These are phyloP conservation scores for Collybia sp. DNA, from an alignment of 768 basidiomycete genomes.

Conservation along the genomic window DNA sequence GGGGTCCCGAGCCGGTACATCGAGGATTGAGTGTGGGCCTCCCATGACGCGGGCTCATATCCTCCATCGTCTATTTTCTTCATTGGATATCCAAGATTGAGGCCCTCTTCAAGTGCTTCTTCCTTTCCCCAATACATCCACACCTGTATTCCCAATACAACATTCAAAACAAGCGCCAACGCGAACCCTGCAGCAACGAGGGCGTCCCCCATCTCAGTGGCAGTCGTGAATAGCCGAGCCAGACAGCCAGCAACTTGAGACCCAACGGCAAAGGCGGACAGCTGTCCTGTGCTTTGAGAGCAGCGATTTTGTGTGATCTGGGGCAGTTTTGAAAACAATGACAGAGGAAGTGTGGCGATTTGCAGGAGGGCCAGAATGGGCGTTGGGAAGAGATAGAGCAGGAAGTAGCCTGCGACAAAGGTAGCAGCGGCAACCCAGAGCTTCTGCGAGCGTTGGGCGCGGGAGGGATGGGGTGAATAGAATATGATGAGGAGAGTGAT, in stretches of 20 bases:
- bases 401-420: slow-evolving; percentile 22
- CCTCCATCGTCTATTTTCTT: too few species aligned
- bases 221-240: slow-evolving; percentile 90
- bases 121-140: slow-evolving; percentile 77
- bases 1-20: too few species aligned
- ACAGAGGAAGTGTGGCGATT: slow-evolving; percentile 83
- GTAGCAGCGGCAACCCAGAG: slow-evolving; percentile 26
- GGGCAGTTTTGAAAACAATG: slow-evolving; percentile 89
- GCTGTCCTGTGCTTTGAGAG: slow-evolving; percentile 81
- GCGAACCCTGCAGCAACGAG: slow-evolving; percentile 82
- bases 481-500: slow-evolving; percentile 85
- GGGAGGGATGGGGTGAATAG: slow-evolving; percentile 38
- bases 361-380: slow-evolving; percentile 66
- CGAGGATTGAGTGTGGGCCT: too few species aligned
- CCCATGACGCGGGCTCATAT: too few species aligned
- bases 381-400: slow-evolving; percentile 44
- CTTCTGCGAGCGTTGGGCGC: slow-evolving; percentile 14
- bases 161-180: slow-evolving; percentile 77
- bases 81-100: too few species aligned
- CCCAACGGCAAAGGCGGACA: slow-evolving; percentile 89
- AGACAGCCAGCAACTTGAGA: slow-evolving; percentile 86
- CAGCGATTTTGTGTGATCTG: slow-evolving; percentile 84
- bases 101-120: slow-evolving; percentile 8
- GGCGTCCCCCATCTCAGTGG: slow-evolving; percentile 80
- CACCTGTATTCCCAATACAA: slow-evolving; percentile 81